A percentile compares a stretch with the other conserved stretches of the same genome.
phyloP scores from a whole-genome alignment of 2,329 filamentous ascomycete genomes.

The Sporothrix inflata region DNA sequence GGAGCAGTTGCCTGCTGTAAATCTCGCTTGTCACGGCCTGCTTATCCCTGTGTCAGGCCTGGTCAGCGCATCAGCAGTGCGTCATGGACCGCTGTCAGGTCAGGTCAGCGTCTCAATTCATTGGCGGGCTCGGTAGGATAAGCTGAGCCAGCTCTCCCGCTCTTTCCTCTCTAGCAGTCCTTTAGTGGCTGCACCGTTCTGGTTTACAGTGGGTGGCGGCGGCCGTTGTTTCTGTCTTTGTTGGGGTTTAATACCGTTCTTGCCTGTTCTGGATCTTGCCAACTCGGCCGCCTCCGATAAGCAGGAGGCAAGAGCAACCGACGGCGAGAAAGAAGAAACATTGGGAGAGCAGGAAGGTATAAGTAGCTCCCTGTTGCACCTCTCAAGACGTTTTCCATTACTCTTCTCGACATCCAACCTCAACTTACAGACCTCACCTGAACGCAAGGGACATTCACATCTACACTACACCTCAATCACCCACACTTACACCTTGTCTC shows the following conservation, averaged over 20 bases:
- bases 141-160: conserved; percentile 9
- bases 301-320: background rate
- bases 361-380: background rate
- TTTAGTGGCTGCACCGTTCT: background rate
- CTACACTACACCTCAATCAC: background rate
- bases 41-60: background rate
- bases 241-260: background rate
- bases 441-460: background rate
- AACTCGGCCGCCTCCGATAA: conserved; percentile 29
- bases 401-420: background rate
- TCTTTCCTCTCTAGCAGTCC: background rate
- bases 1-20: background rate
- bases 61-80: background rate
- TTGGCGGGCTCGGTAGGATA: conserved; percentile 16
- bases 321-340: background rate
- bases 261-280: background rate
- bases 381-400: background rate
- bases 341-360: background rate
- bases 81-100: background rate
- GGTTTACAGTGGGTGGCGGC: background rate
- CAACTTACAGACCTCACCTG: background rate
- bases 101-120: background rate
- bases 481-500: background rate
- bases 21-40: background rate
- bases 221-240: background rate